A percentile compares a stretch with the other conserved stretches of the same genome.
Conservation (phyloP, 2,329 filamentous ascomycete species). For the Diaporthe nobilis region DNA sequence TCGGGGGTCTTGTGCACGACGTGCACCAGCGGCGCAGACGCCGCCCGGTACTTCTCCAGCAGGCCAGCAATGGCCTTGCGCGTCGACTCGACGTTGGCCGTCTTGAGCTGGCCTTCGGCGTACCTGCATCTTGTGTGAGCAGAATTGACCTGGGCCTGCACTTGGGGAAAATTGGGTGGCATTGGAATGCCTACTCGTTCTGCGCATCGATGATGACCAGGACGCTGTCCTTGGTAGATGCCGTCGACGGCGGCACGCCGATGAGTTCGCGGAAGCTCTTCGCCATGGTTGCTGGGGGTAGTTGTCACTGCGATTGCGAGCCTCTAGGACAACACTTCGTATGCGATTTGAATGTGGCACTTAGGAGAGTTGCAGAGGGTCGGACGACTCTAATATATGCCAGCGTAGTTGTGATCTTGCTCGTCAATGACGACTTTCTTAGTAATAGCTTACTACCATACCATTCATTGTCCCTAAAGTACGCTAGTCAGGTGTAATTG, state of each 20-base stretch:
- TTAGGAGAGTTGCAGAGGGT: too few species aligned
- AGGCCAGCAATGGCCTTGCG: conserved; percentile 70
- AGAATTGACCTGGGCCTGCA: background rate
- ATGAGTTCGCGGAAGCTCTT: conserved; percentile 62
- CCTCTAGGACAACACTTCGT: background rate
- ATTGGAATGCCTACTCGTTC: conserved; percentile 66
- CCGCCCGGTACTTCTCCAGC: conserved; percentile 71
- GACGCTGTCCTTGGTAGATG: conserved; percentile 69
- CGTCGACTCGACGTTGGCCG: conserved; percentile 66
- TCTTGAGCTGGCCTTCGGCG: conserved; percentile 69
- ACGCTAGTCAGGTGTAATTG: background rate
- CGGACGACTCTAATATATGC: background rate
- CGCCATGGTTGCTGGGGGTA: background rate
- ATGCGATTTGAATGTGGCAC: background rate
- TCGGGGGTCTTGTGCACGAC: conserved; percentile 71
- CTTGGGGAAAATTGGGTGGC: background rate
- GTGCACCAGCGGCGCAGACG: conserved; percentile 68
- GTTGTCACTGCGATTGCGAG: background rate
- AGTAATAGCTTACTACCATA: conserved; percentile 10
- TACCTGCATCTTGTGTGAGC: conserved; percentile 47
- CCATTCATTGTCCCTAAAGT: background rate
- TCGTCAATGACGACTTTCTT: conserved; percentile 7
- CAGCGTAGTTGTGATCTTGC: background rate
- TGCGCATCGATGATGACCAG: conserved; percentile 80
- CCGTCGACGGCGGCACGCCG: conserved; percentile 68